phyloP scores from a whole-genome alignment of 2,329 filamentous ascomycete genomes.

The Fusarium luffae region DNA sequence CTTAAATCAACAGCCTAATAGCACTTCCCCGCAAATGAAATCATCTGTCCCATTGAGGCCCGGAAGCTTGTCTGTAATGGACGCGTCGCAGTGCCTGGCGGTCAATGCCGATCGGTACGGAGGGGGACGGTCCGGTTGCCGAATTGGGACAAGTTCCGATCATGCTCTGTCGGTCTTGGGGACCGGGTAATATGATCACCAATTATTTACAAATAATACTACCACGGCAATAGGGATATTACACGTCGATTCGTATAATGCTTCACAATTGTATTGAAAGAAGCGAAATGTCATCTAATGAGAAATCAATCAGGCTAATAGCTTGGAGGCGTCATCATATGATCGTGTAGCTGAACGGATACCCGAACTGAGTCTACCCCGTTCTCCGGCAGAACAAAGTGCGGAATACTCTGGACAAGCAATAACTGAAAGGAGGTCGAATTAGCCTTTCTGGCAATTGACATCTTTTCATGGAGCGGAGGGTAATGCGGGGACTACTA shows the following conservation, averaged over 20 bases:
- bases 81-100: neutral
- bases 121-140: neutral
- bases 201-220: neutral
- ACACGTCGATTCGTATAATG: neutral
- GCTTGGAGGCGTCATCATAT: neutral
- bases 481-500: too few relatives aligned
- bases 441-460: too few relatives aligned
- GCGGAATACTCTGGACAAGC: too few relatives aligned
- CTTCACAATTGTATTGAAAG: too few relatives aligned
- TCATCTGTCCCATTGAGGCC: neutral
- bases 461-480: too few relatives aligned
- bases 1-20: slow-evolving; percentile 15
- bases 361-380: too few relatives aligned
- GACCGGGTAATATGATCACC: neutral
- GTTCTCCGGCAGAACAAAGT: too few relatives aligned
- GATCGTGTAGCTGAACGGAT: rapidly evolving
- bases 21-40: neutral
- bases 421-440: too few relatives aligned
- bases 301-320: neutral
- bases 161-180: neutral
- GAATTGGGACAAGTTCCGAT: neutral
- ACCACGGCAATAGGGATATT: neutral
- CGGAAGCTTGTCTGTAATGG: neutral
- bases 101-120: slow-evolving; percentile 2
- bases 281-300: too few relatives aligned